A percentile compares a stretch with the other conserved stretches of the same genome.
phyloP scores from a whole-genome alignment of 495 filamentous ascomycete genomes.

The Lindgomyces ingoldianus region DNA sequence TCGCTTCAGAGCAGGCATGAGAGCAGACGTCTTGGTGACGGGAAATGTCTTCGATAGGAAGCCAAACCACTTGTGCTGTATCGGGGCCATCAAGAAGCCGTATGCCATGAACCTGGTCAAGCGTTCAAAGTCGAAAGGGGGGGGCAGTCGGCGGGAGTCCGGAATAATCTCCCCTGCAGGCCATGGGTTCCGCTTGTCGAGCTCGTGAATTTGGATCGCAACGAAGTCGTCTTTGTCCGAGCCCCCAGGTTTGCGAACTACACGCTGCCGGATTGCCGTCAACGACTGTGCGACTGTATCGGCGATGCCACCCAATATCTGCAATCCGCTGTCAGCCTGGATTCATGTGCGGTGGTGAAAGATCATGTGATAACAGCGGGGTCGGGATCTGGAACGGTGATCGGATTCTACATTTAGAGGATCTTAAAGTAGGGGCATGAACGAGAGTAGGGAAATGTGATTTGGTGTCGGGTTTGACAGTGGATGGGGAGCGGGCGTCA shows the following conservation, averaged over 20 bases:
- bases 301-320: constrained; percentile 85
- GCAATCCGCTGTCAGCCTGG: not conserved
- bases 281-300: constrained; percentile 95
- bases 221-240: constrained; percentile 65
- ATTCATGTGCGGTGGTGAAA: not conserved
- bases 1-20: constrained; percentile 78
- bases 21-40: constrained; percentile 72
- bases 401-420: not conserved
- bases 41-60: constrained; percentile 85
- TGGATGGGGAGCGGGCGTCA: constrained; percentile 11
- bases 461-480: constrained; percentile 3
- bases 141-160: constrained; percentile 60
- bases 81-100: constrained; percentile 90
- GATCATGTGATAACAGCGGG: not conserved
- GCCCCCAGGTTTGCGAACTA: constrained; percentile 58
- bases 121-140: constrained; percentile 93
- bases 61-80: constrained; percentile 97
- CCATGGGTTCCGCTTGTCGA: constrained; percentile 80
- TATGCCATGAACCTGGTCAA: constrained; percentile 93
- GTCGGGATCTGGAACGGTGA: not conserved
- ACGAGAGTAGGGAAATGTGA: constrained; percentile 5
- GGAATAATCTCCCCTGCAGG: constrained; percentile 67
- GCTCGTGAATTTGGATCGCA: constrained; percentile 85
- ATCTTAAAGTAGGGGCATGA: not conserved
- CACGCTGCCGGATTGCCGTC: constrained; percentile 73